These are phyloP conservation scores for Dacryopinax primogenitus DNA, from an alignment of 768 basidiomycete species.

Conservation along the genomic window DNA sequence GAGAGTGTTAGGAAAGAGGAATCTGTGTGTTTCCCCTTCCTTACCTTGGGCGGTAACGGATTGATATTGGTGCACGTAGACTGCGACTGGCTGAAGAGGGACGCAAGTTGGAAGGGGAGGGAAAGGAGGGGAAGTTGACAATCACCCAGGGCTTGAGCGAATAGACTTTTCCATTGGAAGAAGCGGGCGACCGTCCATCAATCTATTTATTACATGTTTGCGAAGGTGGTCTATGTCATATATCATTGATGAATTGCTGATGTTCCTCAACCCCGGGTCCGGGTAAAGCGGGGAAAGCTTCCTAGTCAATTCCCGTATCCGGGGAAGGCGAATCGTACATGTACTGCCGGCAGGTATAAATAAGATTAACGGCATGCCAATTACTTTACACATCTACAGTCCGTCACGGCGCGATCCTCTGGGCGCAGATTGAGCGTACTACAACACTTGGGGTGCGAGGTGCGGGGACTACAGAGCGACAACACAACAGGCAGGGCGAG, in stretches of 20 bases:
- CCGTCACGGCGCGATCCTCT: background rate
- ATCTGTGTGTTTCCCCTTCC: conserved; percentile 29
- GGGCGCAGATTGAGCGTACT: background rate
- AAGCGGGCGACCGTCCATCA: background rate
- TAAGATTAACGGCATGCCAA: conserved; percentile 9
- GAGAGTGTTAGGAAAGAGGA: conserved; percentile 41
- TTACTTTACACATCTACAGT: conserved; percentile 7
- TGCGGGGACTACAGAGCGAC: background rate
- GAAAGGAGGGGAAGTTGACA: background rate
- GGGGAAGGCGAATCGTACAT: background rate
- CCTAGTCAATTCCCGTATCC: too few species aligned
- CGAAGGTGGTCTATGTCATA: background rate
- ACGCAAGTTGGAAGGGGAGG: background rate
- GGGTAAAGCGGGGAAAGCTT: too few species aligned
- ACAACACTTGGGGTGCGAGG: background rate
- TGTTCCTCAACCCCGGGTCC: too few species aligned
- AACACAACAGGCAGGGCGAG: background rate
- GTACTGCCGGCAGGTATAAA: background rate
- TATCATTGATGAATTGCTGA: too few species aligned
- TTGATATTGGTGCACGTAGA: background rate
- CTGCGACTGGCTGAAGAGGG: background rate
- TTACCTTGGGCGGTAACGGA: background rate
- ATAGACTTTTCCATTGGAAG: background rate
- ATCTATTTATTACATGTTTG: too few species aligned
- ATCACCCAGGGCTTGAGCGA: background rate